Base-by-base conservation (phyloP, 176 grass and related monocot species). In the Miscanthus lutarioriparius region DNA sequence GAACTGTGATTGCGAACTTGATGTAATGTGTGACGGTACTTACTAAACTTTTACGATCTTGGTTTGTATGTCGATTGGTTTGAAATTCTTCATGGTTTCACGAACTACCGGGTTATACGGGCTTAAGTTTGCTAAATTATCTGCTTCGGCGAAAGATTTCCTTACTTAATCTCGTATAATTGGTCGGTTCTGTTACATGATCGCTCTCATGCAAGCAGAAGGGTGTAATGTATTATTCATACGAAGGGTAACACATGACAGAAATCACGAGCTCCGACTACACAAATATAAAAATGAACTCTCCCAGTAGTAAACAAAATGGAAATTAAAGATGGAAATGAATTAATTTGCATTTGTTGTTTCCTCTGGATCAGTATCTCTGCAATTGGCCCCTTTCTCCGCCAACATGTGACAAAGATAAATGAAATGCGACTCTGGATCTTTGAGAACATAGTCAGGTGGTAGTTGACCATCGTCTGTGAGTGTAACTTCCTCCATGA, bases 401-500 rank as follows among this genome's bases (percentile, higher is more conserved):
- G 61, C 71, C 49, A 87, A 83, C 80, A 90, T 98, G 37, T 90
- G 61, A 84, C 96, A 92, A 61, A 95, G 33, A 71, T 95, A 98
- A 83, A 95, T 83, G 76, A 91, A 98, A 86, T 93, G 87, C 0
- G 96, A 93, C 39, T 98, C 96, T 58, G 89, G 91, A 72, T 98
- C 93, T 91, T 93, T 87, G 43, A 93, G 87, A 85, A 95, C 91
- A 87, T 87, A 95, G 78, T 77, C 89, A 80, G 77, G 67, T 44
- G 96, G 91, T 19, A 98, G 76, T 25, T 90, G 87, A 43, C 89
- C 87, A 37, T 90, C 82, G 44, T 79, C 85, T 43, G 93, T 93
- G 19, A 95, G 77, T 44, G 76, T 12, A 82, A 95, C 91, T 64
- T 92, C 89, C 48, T 98, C 91, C 80, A 90, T 85, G 74, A 70